Conservation (phyloP, 2,329 filamentous ascomycete genomes). For the Sporothrix pallida region DNA sequence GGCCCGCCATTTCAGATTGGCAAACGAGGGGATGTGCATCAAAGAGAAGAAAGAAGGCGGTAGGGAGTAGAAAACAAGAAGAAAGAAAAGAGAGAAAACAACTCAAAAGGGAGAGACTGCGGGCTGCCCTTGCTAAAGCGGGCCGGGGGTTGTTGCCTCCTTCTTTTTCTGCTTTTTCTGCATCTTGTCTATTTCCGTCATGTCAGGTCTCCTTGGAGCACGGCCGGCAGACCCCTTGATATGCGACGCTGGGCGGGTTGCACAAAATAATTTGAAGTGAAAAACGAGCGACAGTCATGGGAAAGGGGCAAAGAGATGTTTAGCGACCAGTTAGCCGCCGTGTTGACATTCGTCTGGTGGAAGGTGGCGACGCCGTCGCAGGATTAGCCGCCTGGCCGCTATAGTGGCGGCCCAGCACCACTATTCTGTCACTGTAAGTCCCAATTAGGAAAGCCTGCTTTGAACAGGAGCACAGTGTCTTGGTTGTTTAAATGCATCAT, state of each 20-base stretch:
- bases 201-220: neutral
- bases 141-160: too few species aligned
- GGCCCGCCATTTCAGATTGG: neutral
- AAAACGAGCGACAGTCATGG: too few species aligned
- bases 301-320: neutral
- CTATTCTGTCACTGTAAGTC: slow-evolving; percentile 7
- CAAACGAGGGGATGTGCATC: neutral
- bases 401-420: neutral
- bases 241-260: neutral
- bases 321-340: slow-evolving; percentile 21
- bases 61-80: neutral
- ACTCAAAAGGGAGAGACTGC: neutral
- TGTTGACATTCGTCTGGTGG: neutral
- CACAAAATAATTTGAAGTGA: neutral
- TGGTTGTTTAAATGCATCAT: neutral
- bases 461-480: neutral
- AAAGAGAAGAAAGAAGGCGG: neutral
- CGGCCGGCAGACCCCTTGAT: neutral
- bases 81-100: neutral
- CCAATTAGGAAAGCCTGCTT: slow-evolving; percentile 9
- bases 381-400: slow-evolving; percentile 23
- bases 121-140: neutral
- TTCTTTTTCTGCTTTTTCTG: neutral
- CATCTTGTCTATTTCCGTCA: neutral
- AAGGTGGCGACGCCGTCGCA: neutral